Base-by-base conservation (phyloP, 1,284 basidiomycete species). In the Rhodotorula sp. region DNA sequence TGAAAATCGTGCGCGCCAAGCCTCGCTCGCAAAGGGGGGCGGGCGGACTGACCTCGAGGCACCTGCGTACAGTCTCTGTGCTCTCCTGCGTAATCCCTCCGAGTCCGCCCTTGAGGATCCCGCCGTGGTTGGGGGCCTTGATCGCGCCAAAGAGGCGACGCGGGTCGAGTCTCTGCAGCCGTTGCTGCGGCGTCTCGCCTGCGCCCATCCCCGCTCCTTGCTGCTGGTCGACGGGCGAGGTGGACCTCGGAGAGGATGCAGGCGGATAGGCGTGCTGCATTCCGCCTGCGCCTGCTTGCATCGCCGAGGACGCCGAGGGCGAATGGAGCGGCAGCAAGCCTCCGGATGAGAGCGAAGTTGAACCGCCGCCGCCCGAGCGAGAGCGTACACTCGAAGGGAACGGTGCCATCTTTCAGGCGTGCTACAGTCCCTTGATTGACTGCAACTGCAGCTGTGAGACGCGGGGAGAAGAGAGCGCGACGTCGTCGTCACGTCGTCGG, bases 71-170 rank as follows among this genome's bases (percentile, higher is more conserved):
- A 5, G 66, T 64, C 52, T 71, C 70, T 19, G 59, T 67, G 18
- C 61, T 62, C 45, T 59, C 66, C 21, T 48, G 57, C 28, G 66
- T 68, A 49, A 68, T 64, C 16, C 64, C 66, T 0, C 66, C 70
- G 34, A 68, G 45, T 0, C 70, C 70, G 2, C 58, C 67, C 16
- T 26, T 26, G 19, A 58, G 54, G 26, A 23, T 34, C 1, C 70
- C 70, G 26, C 54, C 54, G n/a, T 16, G 34, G 10, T 49, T 55
- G 7, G 70, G 70, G 4, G 49, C 56, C 34, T 23, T 7, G 48
- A 71, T 62, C 7, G 14, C 26, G 10, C 70, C 70, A 21, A 71
- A 71, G 19, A 71, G 50, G 8, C 19, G 3, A 23, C 31, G 58
- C 52, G 69, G 69, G 62, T 70, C 65, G 59, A 58, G 26, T 16